Percentiles rank a stretch among this genome's conserved stretches.
phyloP scores from a whole-genome alignment of 805 yeast genomes.

The Kazachstania taianensis region DNA sequence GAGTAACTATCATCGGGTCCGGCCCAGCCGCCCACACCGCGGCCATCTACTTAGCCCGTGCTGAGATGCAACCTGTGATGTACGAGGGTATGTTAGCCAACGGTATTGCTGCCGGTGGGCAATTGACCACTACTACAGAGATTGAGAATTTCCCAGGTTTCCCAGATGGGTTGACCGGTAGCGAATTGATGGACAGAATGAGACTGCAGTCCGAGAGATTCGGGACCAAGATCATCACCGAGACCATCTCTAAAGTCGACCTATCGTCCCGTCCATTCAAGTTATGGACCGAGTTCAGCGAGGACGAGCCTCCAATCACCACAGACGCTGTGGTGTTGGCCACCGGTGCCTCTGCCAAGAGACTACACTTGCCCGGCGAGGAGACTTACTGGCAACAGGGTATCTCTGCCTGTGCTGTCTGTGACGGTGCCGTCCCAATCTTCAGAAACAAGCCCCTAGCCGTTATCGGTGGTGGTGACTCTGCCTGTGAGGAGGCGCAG shows the following conservation, averaged over 20 bases:
- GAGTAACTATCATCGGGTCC: slow-evolving; percentile 84
- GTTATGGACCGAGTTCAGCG: slow-evolving; percentile 93
- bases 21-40: slow-evolving; percentile 99
- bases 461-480: slow-evolving; percentile 98
- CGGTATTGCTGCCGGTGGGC: slow-evolving; percentile 99
- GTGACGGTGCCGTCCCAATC: slow-evolving; percentile 99
- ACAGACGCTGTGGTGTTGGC: slow-evolving; percentile 90
- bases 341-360: slow-evolving; percentile 97
- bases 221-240: slow-evolving; percentile 92
- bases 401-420: slow-evolving; percentile 98
- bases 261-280: slow-evolving; percentile 84
- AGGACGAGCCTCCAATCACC: slow-evolving; percentile 82
- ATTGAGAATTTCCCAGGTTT: slow-evolving; percentile 99
- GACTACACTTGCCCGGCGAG: slow-evolving; percentile 91
- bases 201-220: slow-evolving; percentile 76
- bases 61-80: slow-evolving; percentile 85
- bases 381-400: slow-evolving; percentile 98
- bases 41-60: slow-evolving; percentile 92
- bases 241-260: slow-evolving; percentile 89
- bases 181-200: slow-evolving; percentile 89
- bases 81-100: slow-evolving; percentile 95
- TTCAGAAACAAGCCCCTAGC: slow-evolving; percentile 97
- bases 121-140: slow-evolving; percentile 96
- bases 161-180: slow-evolving; percentile 85
- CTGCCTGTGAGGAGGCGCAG: slow-evolving; percentile 98